Base-by-base conservation (phyloP, 768 basidiomycete species). In the Russula emetica region DNA sequence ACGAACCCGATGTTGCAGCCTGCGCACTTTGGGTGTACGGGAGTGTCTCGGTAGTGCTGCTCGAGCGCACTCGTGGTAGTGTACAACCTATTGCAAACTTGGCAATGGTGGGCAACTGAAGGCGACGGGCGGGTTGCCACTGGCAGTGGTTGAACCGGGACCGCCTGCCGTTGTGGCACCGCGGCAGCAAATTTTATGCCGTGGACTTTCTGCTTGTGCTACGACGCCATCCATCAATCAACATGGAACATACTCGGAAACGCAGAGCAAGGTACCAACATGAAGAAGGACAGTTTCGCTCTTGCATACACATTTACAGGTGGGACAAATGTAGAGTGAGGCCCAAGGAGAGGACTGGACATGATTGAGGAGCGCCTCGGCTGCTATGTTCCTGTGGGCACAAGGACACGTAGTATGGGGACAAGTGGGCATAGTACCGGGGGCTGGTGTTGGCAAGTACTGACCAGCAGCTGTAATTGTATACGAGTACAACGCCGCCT, bases 31-130 rank as follows among this genome's bases (percentile, higher is more conserved):
- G 81, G 80, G 68, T 82, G 81, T 5, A 72, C 70, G 32, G 73
- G 64, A 11, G 78, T 77, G 8, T 79, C 80, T 32, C 79, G 73
- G 66, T 78, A 82, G 62, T 82, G 81, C 62, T 80, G 79, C 20
- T 79, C 76, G 24, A 81, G 68, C 2, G 77, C 76, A 8, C 4
- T 52, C 34, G 26, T 2, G 8, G 24, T 34, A 50, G 28, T 1
- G 51, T 54, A 66, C 9, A 26, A 22, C 59, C 55, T 57, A 36
- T 51, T 13, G 40, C 64, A 67, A 32, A 40, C n/a, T n/a, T n/a
- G n/a, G n/a, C n/a, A n/a, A n/a, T n/a, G n/a, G n/a, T n/a, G n/a
- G n/a, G n/a, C n/a, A n/a, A n/a, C 32, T 32, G 32, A 32, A 9
- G 32, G 2, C 7, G 32, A 32, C 8, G 32, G 1, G 22, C 26